phyloP scores from a whole-genome alignment of 2,329 filamentous ascomycete species.

The Fragosphaeria purpurea region DNA sequence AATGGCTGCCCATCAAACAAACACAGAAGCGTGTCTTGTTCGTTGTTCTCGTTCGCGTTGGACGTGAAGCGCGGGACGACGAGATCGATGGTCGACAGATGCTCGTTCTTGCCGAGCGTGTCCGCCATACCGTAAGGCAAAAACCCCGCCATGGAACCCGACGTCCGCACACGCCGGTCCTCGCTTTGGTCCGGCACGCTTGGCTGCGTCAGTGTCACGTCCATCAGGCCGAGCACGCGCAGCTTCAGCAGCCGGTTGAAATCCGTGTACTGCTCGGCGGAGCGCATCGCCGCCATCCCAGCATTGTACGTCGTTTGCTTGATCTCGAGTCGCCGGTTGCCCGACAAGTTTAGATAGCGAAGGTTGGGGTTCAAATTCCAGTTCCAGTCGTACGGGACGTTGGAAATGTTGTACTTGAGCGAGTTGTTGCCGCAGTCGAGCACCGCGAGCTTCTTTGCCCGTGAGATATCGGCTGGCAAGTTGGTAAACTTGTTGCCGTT shows the following conservation, averaged over 20 bases:
- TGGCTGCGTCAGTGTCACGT: constrained; percentile 88
- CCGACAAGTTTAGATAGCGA: constrained; percentile 89
- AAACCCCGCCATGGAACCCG: constrained; percentile 82
- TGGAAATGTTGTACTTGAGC: constrained; percentile 97
- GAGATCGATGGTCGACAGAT: constrained; percentile 90
- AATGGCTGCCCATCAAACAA: constrained; percentile 92
- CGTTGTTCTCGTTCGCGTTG: constrained; percentile 34
- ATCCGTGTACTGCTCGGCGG: constrained; percentile 62
- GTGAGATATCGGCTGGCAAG: constrained; percentile 85
- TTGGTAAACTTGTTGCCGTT: constrained; percentile 98
- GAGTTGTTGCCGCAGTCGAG: constrained; percentile 92
- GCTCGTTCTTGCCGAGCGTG: constrained; percentile 83
- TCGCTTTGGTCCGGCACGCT: constrained; percentile 93
- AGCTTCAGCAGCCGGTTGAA: constrained; percentile 79
- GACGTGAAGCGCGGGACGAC: constrained; percentile 88
- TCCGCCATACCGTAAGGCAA: constrained; percentile 97
- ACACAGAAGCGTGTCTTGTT: constrained; percentile 84
- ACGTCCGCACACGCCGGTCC: constrained; percentile 90
- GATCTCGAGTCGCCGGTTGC: constrained; percentile 94
- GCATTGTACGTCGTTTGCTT: constrained; percentile 51
- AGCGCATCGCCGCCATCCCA: constrained; percentile 41
- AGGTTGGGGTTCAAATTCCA: constrained; percentile 98
- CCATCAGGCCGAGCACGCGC: constrained; percentile 87
- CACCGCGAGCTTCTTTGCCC: constrained; percentile 83
- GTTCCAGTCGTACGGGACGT: constrained; percentile 99